Percentiles rank a stretch among this genome's conserved stretches.
phyloP scores from a whole-genome alignment of 495 filamentous ascomycete genomes.

The Melanomma pulvis-pyrius region DNA sequence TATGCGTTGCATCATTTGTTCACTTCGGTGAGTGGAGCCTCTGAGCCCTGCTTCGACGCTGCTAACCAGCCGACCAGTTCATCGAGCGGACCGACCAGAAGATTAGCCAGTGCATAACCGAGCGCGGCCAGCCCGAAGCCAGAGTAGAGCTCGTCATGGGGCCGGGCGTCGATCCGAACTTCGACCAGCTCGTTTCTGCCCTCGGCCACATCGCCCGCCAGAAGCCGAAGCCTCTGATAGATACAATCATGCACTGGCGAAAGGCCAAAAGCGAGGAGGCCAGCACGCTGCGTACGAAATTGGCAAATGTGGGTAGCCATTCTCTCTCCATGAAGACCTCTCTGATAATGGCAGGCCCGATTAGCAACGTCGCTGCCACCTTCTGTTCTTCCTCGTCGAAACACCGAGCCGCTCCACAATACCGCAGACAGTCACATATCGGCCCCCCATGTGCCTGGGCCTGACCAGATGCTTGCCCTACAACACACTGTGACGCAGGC shows the following conservation, averaged over 20 bases:
- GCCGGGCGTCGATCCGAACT: constrained; percentile 81
- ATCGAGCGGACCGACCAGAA: constrained; percentile 90
- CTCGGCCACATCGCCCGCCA: constrained; percentile 89
- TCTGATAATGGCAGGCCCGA: constrained; percentile 23
- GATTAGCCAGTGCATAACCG: constrained; percentile 78
- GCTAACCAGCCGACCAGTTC: constrained; percentile 54
- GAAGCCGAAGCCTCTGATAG: constrained; percentile 94
- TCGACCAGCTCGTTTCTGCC: constrained; percentile 93
- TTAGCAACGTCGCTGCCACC: constrained; percentile 28
- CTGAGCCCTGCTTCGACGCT: background rate
- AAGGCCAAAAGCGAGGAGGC: constrained; percentile 92
- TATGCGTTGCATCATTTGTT: constrained; percentile 96
- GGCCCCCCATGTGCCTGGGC: background rate
- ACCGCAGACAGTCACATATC: constrained; percentile 21
- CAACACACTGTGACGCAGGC: constrained; percentile 72
- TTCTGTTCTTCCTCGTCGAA: constrained; percentile 34
- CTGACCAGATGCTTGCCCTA: constrained; percentile 27
- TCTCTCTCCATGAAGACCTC: background rate
- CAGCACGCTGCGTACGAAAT: constrained; percentile 59
- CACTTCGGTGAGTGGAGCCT: constrained; percentile 66
- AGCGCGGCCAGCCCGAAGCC: constrained; percentile 72
- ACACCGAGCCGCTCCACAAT: constrained; percentile 34
- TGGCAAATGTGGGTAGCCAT: constrained; percentile 60
- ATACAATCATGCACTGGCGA: constrained; percentile 96
- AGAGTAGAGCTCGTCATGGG: constrained; percentile 88